Base-by-base conservation (phyloP, 73 alveolate genomes). In the Diophrys sp. region DNA sequence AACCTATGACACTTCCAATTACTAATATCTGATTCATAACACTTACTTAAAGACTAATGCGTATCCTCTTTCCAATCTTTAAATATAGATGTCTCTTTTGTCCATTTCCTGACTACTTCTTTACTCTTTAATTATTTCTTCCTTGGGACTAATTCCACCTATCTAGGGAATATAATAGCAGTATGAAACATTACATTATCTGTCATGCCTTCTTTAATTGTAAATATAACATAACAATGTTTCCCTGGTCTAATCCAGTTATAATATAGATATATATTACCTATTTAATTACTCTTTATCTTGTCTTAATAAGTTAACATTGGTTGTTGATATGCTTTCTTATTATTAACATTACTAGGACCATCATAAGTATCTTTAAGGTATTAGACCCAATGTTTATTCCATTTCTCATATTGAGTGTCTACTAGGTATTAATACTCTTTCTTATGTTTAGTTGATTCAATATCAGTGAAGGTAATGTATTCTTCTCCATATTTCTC, bases 31-130 rank as follows among this genome's bases (percentile, higher is more conserved):
- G 28, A 26, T 23, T 67, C 67, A 23, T 68, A 31, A 27, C 74
- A 44, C 55, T 81, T 80, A 2, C 54, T 78, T 0, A 87, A 84
- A 0, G 31, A 26, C n/a, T 67, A 27, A 28, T 29, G 71, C 14
- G 89, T 71, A 56, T 87, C 94, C 85, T 77, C 62, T 44, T 44
- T 44, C 62, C 62, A 44, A 44, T 44, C 62, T 44, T 18, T 44
- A 18, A 44, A 44, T 44, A 44, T 44, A 5, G 62, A 44, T 5
- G 62, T 44, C 18, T 44, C 62, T 18, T 44, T 44, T 18, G 5
- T 44, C 62, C 62, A 44, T 44, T 44, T 44, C n/a, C 62, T 5
- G 18, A 18, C 18, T 11, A 44, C 5, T 44, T 44, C 62, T 44
- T 44, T 44, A 5, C 18, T 11, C 62, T 44, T 18, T 44, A 44